These are phyloP conservation scores for Cercospora nicotianae DNA, from an alignment of 2,329 filamentous ascomycete genomes.

Conservation along the genomic window DNA sequence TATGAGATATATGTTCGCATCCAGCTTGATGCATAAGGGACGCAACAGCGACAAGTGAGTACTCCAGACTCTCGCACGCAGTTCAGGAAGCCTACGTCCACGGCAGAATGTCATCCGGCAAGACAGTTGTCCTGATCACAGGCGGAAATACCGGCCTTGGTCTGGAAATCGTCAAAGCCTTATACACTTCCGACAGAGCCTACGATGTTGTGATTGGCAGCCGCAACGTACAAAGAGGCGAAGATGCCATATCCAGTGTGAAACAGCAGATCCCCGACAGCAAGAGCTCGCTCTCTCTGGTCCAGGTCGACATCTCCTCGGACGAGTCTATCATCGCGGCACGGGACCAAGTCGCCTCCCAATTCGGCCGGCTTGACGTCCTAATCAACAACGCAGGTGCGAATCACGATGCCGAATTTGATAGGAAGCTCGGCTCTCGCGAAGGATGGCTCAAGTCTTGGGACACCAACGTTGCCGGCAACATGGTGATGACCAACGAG, in stretches of 20 bases:
- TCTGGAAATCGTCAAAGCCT: slow-evolving; percentile 57
- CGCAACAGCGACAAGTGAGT: not conserved
- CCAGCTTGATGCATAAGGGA: not conserved
- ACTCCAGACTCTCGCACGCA: not conserved
- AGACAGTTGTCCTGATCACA: slow-evolving; percentile 56
- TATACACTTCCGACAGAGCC: slow-evolving; percentile 49
- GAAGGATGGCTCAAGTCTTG: slow-evolving; percentile 42
- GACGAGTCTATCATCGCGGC: slow-evolving; percentile 55
- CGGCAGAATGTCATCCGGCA: slow-evolving; percentile 29
- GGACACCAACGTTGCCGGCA: slow-evolving; percentile 43
- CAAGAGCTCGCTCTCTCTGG: slow-evolving; percentile 45
- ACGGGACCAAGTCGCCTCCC: slow-evolving; percentile 45
- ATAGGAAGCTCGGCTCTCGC: slow-evolving; percentile 37
- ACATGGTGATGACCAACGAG: slow-evolving; percentile 41
- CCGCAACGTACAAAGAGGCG: slow-evolving; percentile 53
- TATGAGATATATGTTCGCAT: not conserved
- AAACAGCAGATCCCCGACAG: slow-evolving; percentile 45
- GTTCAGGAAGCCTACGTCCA: not conserved
- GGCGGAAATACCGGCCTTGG: slow-evolving; percentile 61
- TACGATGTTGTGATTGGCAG: slow-evolving; percentile 60
- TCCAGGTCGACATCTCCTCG: slow-evolving; percentile 56
- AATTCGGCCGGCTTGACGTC: slow-evolving; percentile 51
- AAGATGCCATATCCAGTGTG: slow-evolving; percentile 49
- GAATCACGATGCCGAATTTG: slow-evolving; percentile 45
- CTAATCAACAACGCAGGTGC: slow-evolving; percentile 60